phyloP scores from a whole-genome alignment of 768 basidiomycete species.

The Brasilioporus rufonigricans region DNA sequence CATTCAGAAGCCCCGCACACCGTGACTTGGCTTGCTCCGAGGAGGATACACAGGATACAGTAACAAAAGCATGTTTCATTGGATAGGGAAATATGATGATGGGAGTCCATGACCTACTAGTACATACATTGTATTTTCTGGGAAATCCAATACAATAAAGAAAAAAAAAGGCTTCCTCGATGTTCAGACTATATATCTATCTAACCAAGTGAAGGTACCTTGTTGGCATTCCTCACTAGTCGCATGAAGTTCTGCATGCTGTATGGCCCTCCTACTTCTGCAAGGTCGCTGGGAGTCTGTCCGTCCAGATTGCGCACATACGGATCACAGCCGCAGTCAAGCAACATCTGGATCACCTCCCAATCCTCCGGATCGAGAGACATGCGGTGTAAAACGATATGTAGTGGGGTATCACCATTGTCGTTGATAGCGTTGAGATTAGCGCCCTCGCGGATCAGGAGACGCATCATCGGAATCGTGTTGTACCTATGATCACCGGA shows the following conservation, averaged over 20 bases:
- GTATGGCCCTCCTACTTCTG: not conserved
- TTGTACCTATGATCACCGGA: too few species aligned
- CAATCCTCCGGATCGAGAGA: not conserved
- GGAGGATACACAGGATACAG: too few species aligned
- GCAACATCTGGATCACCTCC: not conserved
- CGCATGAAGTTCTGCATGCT: conserved; percentile 6
- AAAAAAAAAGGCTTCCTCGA: too few species aligned
- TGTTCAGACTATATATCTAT: too few species aligned
- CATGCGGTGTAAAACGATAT: not conserved
- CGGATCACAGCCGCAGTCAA: not conserved
- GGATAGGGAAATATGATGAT: too few species aligned
- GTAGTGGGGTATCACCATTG: not conserved
- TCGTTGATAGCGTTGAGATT: not conserved
- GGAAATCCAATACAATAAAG: too few species aligned
- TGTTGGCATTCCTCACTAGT: not conserved
- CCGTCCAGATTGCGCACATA: not conserved
- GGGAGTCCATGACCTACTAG: too few species aligned
- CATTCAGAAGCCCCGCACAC: too few species aligned
- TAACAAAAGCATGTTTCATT: too few species aligned
- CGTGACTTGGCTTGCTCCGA: too few species aligned
- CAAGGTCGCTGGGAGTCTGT: not conserved
- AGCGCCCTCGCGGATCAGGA: not conserved
- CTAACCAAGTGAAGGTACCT: too few species aligned
- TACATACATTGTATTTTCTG: too few species aligned
- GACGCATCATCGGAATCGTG: not conserved